These are phyloP conservation scores for Erythrophleum fordii DNA, from an alignment of 306 rosid genomes.

Conservation along the genomic window DNA sequence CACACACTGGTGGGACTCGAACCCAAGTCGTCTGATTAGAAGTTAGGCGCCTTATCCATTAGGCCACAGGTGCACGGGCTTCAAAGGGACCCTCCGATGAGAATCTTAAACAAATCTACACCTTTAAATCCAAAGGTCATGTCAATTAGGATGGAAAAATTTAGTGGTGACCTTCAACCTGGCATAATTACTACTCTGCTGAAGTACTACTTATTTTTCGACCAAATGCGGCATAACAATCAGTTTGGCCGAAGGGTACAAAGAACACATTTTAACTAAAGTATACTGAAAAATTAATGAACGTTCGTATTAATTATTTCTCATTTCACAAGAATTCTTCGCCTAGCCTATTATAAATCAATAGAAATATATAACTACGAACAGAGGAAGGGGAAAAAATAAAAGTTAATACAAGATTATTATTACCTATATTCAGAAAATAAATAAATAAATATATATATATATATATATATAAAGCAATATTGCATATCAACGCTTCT, in stretches of 20 bases:
- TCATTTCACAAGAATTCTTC: not conserved
- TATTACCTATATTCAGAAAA: not conserved
- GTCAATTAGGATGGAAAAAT: not conserved
- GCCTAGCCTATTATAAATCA: not conserved
- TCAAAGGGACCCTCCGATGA: too few species aligned
- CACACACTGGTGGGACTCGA: too few species aligned
- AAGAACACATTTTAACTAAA: not conserved
- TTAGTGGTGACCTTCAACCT: too few species aligned
- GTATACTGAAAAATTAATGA: not conserved
- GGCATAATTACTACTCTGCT: too few species aligned
- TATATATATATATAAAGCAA: too few species aligned
- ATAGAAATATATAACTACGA: not conserved
- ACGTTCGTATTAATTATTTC: not conserved
- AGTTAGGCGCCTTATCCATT: too few species aligned
- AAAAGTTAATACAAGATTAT: not conserved
- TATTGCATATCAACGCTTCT: not conserved
- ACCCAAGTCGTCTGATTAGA: too few species aligned
- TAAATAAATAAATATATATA: not conserved
- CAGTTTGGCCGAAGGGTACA: not conserved
- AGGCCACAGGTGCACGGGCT: too few species aligned
- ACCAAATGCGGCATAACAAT: too few species aligned
- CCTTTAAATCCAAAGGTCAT: not conserved
- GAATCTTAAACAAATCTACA: too few species aligned
- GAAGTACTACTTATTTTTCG: too few species aligned
- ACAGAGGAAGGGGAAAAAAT: not conserved